Conservation (phyloP, 768 basidiomycete genomes). For the Pulveroboletus sp. region DNA sequence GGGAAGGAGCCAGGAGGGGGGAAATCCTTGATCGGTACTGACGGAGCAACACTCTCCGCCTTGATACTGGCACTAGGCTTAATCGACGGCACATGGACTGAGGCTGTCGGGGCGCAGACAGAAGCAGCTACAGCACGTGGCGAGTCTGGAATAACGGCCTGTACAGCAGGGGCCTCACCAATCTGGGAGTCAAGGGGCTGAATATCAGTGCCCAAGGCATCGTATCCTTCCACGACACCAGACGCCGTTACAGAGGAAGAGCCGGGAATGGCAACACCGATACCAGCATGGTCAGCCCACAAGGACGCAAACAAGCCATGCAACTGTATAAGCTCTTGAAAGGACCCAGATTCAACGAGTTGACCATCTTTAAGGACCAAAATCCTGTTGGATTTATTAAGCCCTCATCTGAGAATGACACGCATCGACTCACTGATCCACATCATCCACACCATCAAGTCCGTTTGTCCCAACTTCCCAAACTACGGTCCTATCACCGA, state of each 20-base stretch:
- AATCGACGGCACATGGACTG: conserved; percentile 20
- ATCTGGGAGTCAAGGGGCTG: conserved; percentile 8
- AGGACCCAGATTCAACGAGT: conserved; percentile 77
- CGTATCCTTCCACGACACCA: conserved; percentile 25
- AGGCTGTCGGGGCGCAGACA: conserved; percentile 12
- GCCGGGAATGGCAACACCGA: conserved; percentile 40
- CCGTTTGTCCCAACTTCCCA: conserved; percentile 22
- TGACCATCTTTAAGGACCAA: conserved; percentile 87
- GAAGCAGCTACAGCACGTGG: conserved; percentile 18
- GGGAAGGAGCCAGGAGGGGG: conserved; percentile 31
- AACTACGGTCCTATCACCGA: conserved; percentile 22
- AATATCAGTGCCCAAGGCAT: conserved; percentile 18
- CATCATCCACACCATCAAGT: conserved; percentile 49
- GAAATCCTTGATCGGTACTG: conserved; percentile 28
- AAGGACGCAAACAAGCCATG: conserved; percentile 76
- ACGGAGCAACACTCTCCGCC: conserved; percentile 23
- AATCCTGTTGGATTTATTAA: conserved; percentile 47
- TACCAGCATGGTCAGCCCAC: conserved; percentile 83
- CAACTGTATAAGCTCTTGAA: conserved; percentile 67
- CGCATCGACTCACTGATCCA: conserved; percentile 47
- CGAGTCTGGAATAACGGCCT: conserved; percentile 8
- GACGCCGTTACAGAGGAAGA: conserved; percentile 25
- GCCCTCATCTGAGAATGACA: neutral
- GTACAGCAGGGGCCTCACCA: conserved; percentile 20
- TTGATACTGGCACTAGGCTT: conserved; percentile 18